These are phyloP conservation scores for Flaveria floridana DNA, from an alignment of 140 eudicot species.

Conservation along the genomic window DNA sequence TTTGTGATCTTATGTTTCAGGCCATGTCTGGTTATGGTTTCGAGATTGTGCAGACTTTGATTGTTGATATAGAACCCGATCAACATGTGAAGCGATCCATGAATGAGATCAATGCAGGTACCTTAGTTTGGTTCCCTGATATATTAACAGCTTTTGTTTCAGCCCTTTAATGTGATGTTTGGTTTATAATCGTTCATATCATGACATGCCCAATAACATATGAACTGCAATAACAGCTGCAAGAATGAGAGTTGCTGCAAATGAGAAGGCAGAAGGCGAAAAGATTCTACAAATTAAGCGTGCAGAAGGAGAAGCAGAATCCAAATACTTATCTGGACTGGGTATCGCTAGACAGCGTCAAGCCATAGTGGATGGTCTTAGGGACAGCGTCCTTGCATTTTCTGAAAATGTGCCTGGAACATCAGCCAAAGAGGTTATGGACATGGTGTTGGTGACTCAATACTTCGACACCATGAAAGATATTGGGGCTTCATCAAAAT, in stretches of 20 bases:
- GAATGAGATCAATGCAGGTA: constrained; percentile 94
- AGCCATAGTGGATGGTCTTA: constrained; percentile 82
- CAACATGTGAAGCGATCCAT: constrained; percentile 77
- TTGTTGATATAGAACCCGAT: constrained; percentile 81
- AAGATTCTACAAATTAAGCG: constrained; percentile 78
- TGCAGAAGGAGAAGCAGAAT: constrained; percentile 90
- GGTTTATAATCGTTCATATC: constrained; percentile 5
- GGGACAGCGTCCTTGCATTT: constrained; percentile 80
- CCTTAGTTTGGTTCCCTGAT: constrained; percentile 6
- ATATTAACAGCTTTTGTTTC: not conserved
- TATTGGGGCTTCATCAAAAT: constrained; percentile 72
- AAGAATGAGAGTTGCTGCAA: constrained; percentile 76
- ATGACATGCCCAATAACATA: not conserved
- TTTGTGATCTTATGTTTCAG: constrained; percentile 36
- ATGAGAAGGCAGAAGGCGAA: constrained; percentile 85
- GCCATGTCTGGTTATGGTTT: constrained; percentile 89
- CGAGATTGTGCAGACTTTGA: constrained; percentile 82
- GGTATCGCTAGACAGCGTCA: constrained; percentile 85
- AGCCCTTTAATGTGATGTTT: not conserved
- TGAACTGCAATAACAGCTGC: constrained; percentile 46
- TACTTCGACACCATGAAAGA: constrained; percentile 93
- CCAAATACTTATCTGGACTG: constrained; percentile 74
- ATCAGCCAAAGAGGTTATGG: constrained; percentile 85
- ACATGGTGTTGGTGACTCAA: constrained; percentile 80
- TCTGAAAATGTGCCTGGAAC: constrained; percentile 81